Evolutionary conservation across 2,329 filamentous ascomycete genomes (phyloP), one percentile per base, ranked within the genome.

Genomic region (Elsinoe arachidis): DNA sequence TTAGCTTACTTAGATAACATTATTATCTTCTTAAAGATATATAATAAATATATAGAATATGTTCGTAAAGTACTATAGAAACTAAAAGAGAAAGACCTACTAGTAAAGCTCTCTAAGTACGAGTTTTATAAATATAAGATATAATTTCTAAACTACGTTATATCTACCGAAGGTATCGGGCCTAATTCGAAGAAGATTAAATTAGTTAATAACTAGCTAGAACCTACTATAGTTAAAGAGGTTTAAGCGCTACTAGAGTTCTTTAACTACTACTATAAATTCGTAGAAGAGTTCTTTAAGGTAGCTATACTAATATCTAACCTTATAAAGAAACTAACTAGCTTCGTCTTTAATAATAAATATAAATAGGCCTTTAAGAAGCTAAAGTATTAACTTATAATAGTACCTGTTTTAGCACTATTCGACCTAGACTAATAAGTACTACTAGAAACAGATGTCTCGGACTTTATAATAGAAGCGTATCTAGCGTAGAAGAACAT

Each of bases 381-480:
- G 17, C 47, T 63, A 30, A 58, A 61, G 21, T 26, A 56, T 12
- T 17, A 30, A 6, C 60, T 62, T 39, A 56, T 35, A 41, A 49
- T 14, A 30, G 58, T 53, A 26, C 57, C 39, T 43, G 39, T 58
- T 6, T 46, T 60, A 59, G 23, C 10, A 56, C 19, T 46, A 26
- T 61, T 58, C 23, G 17, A 62, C 21, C 49, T 30, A 39, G 33
- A 54, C 14, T 38, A 19, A 39, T 19, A n/a, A 3, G 14, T 55
- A n/a, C 2, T 19, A 9, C 6, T 62, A 5, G 39, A 62, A 47
- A 62, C 21, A 26, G 59, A 62, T 49, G 38, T 43, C 9, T 62
- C 19, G 19, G n/a, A 44, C 5, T 59, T 59, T 51, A 21, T 39
- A 7, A 51, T 59, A 37, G 35, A 12, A 19, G 49, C 34, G 2